Evolutionary conservation across 1,139 yeast species (phyloP), one percentile per base, ranked within the genome.

Genomic region (Debaryomyces subglobosus): DNA sequence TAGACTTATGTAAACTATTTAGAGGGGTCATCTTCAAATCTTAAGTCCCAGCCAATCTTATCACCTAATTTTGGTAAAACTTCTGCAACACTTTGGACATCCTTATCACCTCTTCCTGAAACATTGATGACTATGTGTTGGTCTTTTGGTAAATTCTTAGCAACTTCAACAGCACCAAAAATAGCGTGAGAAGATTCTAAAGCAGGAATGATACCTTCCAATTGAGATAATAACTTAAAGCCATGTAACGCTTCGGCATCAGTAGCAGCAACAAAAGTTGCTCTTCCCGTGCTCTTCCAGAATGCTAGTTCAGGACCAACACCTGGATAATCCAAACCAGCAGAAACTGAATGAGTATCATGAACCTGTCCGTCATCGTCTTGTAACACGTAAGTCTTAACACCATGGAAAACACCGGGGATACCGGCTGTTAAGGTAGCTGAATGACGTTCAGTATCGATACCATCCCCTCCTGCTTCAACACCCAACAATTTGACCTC

Each of bases 91-190:
- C 94, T 89, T 73, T 92, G 97, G 33, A 94, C 99, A 67, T 94
- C 99, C 77, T 94, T 94, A 68, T 95, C 99, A 72, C 99, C 99
- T 78, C 99, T 89, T 62, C 99, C 99, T 46, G 97, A 89, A 51
- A 94, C 82, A 65, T 91, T 90, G 63, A 94, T 88, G 52, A 94
- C 85, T 53, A 94, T 74, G 64, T 89, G 85, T 71, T 91, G 81
- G 56, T 88, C 97, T 58, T 85, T 81, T 24, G 78, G 67, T 86
- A 94, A 79, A 13, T 85, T 85, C 75, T 89, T 89, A 32, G 99
- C 99, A 46, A 89, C 78, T 71, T 91, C 82, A 53, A 89, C 77
- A 49, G 94, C 99, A 58, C 97, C 97, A 63, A 79, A 87, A 49
- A 94, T 83, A 36, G 99, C 99, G 68, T 94, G 99, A 5, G 98